A percentile compares a stretch with the other conserved stretches of the same genome.
These are phyloP conservation scores for Paramecium biaurelia DNA, from an alignment of 73 alveolate species.

Conservation along the genomic window DNA sequence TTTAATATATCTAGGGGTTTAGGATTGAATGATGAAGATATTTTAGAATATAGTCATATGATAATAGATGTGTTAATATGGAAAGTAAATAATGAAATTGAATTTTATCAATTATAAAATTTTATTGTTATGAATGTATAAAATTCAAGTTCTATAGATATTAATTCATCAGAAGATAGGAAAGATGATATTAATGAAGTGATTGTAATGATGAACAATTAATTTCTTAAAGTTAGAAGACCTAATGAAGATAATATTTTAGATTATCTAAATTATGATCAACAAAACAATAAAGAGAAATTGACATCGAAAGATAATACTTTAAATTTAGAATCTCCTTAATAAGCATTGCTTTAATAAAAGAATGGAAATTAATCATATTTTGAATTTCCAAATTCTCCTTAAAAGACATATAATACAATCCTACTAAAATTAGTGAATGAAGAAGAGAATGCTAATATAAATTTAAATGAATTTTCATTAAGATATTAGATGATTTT, in stretches of 20 bases:
- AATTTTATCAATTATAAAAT: neutral
- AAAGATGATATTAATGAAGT: conserved; percentile 7
- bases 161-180: neutral
- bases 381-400: neutral
- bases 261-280: neutral
- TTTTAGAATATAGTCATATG: neutral
- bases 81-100: neutral
- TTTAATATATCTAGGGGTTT: neutral
- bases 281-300: neutral
- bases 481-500: neutral
- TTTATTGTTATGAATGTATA: neutral
- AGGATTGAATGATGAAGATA: neutral
- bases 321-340: neutral
- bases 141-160: neutral
- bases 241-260: conserved; percentile 20
- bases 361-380: neutral
- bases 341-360: neutral
- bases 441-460: neutral
- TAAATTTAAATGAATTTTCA: neutral
- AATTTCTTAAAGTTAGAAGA: neutral
- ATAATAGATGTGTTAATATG: neutral
- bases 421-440: neutral
- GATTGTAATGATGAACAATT: neutral
- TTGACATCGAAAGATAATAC: neutral
- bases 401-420: neutral